Percentiles rank a stretch among this genome's conserved stretches.
Evolutionary conservation across 176 grass and related monocot genomes (phyloP).

Genomic region (Carex myosuroides): DNA sequence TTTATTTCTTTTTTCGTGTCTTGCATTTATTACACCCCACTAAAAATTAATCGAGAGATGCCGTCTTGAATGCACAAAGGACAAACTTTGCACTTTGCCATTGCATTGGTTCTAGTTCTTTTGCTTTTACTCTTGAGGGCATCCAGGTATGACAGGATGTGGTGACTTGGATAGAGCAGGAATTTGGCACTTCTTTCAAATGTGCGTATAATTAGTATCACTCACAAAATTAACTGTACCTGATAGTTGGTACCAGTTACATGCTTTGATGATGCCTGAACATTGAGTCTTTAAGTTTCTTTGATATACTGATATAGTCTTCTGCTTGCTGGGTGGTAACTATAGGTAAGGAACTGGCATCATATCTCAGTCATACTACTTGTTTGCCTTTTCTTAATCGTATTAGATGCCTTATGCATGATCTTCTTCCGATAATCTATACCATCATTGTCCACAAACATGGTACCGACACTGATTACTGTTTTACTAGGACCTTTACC

Average conservation of each 20-base stretch:
- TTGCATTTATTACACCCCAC: background rate
- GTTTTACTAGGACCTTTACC: background rate
- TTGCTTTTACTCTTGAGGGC: background rate
- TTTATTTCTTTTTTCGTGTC: background rate
- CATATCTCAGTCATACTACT: background rate
- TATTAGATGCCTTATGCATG: background rate
- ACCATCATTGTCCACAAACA: background rate
- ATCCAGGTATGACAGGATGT: background rate
- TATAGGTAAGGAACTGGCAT: background rate
- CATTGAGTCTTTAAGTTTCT: background rate
- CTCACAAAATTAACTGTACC: background rate
- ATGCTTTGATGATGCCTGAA: background rate
- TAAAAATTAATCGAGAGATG: background rate
- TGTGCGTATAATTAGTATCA: background rate
- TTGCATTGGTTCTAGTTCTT: background rate
- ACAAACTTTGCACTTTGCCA: background rate
- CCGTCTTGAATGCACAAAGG: background rate
- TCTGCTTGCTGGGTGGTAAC: background rate
- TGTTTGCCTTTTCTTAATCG: background rate
- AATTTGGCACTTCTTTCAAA: background rate
- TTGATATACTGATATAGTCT: background rate
- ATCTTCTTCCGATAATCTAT: background rate
- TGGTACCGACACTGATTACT: background rate
- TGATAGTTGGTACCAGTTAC: background rate
- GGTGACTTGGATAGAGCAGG: background rate